These are phyloP conservation scores for Yarrowia divulgata DNA, from an alignment of 805 yeast genomes.

Conservation along the genomic window DNA sequence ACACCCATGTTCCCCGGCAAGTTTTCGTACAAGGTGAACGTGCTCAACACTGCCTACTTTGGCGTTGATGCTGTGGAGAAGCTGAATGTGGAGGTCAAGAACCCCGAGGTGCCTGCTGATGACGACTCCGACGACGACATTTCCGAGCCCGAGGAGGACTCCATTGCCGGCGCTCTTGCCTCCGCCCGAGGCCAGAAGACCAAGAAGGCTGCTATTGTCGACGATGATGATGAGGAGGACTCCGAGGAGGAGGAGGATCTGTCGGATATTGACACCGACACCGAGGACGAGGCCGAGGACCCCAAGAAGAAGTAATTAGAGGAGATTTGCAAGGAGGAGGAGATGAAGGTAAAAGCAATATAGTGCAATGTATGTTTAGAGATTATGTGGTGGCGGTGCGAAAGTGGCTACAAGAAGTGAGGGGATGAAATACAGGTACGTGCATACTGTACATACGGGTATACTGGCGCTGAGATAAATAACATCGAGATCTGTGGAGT, in stretches of 20 bases:
- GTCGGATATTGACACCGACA: slow-evolving; percentile 68
- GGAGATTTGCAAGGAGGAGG: background rate
- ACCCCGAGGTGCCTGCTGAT: slow-evolving; percentile 53
- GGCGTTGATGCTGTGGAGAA: slow-evolving; percentile 82
- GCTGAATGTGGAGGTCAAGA: slow-evolving; percentile 70
- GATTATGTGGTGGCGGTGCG: no score
- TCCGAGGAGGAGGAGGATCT: slow-evolving; percentile 55
- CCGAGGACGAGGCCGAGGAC: slow-evolving; percentile 59
- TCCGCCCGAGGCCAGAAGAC: slow-evolving; percentile 69
- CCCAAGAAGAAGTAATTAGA: slow-evolving; percentile 34
- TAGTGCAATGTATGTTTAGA: slow-evolving; percentile 32
- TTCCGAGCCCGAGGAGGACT: slow-evolving; percentile 76
- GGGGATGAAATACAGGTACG: no score
- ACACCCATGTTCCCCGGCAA: slow-evolving; percentile 77
- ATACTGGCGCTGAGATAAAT: no score
- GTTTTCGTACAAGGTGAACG: slow-evolving; percentile 69
- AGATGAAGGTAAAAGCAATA: slow-evolving; percentile 5
- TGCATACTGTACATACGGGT: no score
- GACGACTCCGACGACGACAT: slow-evolving; percentile 58
- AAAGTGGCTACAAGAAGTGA: no score
- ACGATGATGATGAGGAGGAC: slow-evolving; percentile 54
- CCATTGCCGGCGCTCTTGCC: slow-evolving; percentile 78
- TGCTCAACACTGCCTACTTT: slow-evolving; percentile 79
- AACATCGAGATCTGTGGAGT: no score
- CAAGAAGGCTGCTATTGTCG: slow-evolving; percentile 50